Evolutionary conservation across 306 rosid genomes (phyloP), one percentile per base, ranked within the genome.

Genomic region (Lotus japonicus): DNA sequence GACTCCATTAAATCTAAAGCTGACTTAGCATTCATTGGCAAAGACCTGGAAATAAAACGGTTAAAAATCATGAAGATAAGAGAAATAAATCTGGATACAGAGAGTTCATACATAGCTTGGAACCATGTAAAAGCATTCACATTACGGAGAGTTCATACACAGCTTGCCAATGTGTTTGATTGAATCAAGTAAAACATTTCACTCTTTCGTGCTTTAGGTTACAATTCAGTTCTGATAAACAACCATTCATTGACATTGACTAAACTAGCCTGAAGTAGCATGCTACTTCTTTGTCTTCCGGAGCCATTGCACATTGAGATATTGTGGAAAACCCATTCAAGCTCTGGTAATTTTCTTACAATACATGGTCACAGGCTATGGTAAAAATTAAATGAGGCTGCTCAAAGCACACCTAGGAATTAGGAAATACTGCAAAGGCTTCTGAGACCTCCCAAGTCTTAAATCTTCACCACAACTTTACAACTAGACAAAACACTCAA

Each of bases 1-100:
- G 99, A 87, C 77, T 89, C 92, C 84, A 95, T 84, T 73, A 95
- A 74, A 72, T 90, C 96, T 21, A 66, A 88, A 62, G 81, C 95
- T 28, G 97, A 85, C 66, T 88, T 76, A 43, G 90, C 74, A 44
- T 76, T 92, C 97, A 90, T 91, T 42, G 55, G 58, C 74, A 56
- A 43, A 60, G 53, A 70, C 85, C 87, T 85, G 76, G 45, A 48
- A 72, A 43, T 54, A 38, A 41, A 64, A 44, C 21, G 41, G 16
- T 48, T 56, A 46, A 74, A 56, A 61, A 74, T 51, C 11, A 56
- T 12, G 31, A 4, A 26, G 31, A n/a, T n/a, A n/a, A 61, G 50
- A 56, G 33, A 55, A n/a, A n/a, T n/a, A n/a, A n/a, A n/a, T n/a
- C n/a, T n/a, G n/a, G n/a, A n/a, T n/a, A n/a, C n/a, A n/a, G n/a